A percentile compares a stretch with the other conserved stretches of the same genome.
phyloP scores from a whole-genome alignment of 345 rosid species.

The Populus tremula region DNA sequence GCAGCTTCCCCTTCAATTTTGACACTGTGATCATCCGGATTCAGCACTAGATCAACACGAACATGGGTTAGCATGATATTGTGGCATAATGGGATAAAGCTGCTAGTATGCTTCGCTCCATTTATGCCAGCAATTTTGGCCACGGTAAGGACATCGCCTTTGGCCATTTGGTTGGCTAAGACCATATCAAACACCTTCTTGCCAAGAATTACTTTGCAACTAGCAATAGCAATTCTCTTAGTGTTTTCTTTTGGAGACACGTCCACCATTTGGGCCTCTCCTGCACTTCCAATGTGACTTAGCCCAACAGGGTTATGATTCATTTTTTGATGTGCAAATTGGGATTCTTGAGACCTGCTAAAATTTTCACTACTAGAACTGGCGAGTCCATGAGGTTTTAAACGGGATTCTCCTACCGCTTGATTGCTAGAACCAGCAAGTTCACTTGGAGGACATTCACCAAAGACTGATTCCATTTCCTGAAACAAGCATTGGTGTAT shows the following conservation, averaged over 20 bases:
- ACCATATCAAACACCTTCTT: constrained; percentile 74
- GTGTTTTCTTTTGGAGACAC: constrained; percentile 68
- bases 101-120: constrained; percentile 86
- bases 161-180: constrained; percentile 69
- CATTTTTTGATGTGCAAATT: not conserved
- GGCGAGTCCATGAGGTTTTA: constrained; percentile 14
- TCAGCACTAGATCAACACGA: constrained; percentile 61
- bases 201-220: constrained; percentile 72
- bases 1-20: constrained; percentile 81
- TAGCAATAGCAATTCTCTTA: constrained; percentile 72
- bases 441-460: constrained; percentile 56
- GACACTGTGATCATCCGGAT: constrained; percentile 58
- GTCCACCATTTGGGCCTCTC: constrained; percentile 95
- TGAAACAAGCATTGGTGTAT: constrained; percentile 18
- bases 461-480: constrained; percentile 87
- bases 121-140: constrained; percentile 87
- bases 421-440: constrained; percentile 36
- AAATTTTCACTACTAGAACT: not conserved
- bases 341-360: not conserved
- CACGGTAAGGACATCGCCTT: constrained; percentile 93
- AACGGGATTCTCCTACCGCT: constrained; percentile 25
- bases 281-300: constrained; percentile 56
- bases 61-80: constrained; percentile 67
- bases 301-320: constrained; percentile 28
- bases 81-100: constrained; percentile 83